These are phyloP conservation scores for Chlorella sp. DNA, from an alignment of 139 green algal genomes.

Conservation along the genomic window DNA sequence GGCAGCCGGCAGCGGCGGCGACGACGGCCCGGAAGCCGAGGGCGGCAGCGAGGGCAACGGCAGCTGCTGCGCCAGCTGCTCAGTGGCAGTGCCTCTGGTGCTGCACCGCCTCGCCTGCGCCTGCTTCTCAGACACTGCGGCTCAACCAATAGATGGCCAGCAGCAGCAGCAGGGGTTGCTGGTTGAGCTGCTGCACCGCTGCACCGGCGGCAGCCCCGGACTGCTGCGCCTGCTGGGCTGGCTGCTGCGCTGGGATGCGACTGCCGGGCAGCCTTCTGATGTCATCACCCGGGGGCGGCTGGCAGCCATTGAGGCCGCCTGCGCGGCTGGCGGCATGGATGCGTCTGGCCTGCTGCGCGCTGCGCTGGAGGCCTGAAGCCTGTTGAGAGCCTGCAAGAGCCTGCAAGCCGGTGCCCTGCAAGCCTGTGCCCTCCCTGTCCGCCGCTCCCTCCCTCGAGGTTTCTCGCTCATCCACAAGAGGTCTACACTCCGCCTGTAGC, in stretches of 20 bases:
- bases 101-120: slow-evolving; percentile 39
- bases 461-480: no score
- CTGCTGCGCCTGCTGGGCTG: slow-evolving; percentile 21
- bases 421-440: no score
- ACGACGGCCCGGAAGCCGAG: no score
- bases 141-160: background rate
- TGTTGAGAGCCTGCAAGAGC: no score
- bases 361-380: background rate
- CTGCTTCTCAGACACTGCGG: slow-evolving; percentile 8
- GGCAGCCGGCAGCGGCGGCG: background rate
- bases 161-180: slow-evolving; percentile 1
- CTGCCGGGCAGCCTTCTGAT: slow-evolving; percentile 19
- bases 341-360: background rate
- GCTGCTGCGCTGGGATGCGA: slow-evolving; percentile 36
- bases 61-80: background rate
- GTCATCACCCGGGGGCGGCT: background rate
- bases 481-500: no score
- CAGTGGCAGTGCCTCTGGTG: slow-evolving; percentile 13
- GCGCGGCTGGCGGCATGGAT: background rate
- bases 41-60: background rate
- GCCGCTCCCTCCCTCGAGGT: no score
- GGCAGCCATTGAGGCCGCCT: background rate
- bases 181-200: slow-evolving; percentile 20
- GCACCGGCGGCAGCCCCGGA: background rate
- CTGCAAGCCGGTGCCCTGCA: no score